Evolutionary conservation across 768 basidiomycete genomes (phyloP), one percentile per base, ranked within the genome.

Genomic region (Neoboletus brunneissimus): DNA sequence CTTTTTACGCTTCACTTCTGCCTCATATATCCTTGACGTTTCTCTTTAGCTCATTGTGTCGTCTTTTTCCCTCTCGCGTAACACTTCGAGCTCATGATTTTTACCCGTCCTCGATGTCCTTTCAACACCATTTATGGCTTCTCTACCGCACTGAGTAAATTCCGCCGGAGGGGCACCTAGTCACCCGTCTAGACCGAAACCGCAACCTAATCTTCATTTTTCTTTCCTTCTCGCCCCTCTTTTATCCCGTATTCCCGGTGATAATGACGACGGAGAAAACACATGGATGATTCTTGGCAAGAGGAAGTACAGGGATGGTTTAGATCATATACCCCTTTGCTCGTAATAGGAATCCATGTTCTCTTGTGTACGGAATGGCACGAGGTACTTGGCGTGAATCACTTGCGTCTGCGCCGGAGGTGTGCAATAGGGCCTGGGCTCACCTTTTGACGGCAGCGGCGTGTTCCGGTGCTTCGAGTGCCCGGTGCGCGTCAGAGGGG

Each of bases 1-100:
- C 68, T 61, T 61, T 57, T 63, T 59, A 67, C 72, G 68, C 55
- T 63, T 57, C 56, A 20, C 51, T 62, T 66, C 58, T 71, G 67
- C 65, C 64, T 66, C 71, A 71, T 71, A 72, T 73, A 73, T 72
- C 69, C 72, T 66, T 67, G 62, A 64, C 65, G 64, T 66, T 67
- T 67, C 58, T 59, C 58, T 38, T 31, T 53, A 48, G 55, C 54
- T 57, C 60, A 44, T 46, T 58, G 70, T 64, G 68, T 55, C 59
- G 49, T 58, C 59, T 6, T 25, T 44, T 59, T 54, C 44, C 27
- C 43, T 52, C 56, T 50, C 58, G 55, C 66, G 60, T 68, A 56
- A 60, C 59, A 57, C 53, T 45, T 60, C 47, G 61, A 57, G 65
- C 57, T 54, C 62, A 65, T 67, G 67, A 60, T 54, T 54, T 56